Evolutionary conservation across 176 grass and related monocot species (phyloP).

Genomic region (Areca catechu): DNA sequence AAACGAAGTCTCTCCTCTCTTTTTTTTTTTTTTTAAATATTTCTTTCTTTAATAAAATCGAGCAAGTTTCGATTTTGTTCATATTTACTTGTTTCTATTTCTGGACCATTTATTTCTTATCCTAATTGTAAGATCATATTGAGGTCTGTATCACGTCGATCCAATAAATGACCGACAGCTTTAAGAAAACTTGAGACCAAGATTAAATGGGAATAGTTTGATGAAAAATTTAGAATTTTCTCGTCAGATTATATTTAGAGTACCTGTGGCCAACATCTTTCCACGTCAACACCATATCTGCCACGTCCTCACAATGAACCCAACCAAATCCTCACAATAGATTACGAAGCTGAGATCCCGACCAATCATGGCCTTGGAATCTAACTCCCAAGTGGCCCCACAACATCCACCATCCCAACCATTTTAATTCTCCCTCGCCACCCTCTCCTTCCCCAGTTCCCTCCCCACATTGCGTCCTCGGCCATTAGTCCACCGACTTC

Average conservation of each 20-base stretch:
- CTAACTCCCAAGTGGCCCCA: constrained; percentile 53
- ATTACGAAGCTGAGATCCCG: constrained; percentile 25
- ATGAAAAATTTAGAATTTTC: no score
- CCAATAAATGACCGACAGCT: no score
- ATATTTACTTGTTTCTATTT: neutral
- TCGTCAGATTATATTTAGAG: neutral
- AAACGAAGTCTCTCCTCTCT: neutral
- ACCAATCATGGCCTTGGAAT: constrained; percentile 56
- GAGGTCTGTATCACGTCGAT: no score
- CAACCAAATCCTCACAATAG: constrained; percentile 55
- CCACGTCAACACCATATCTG: constrained; percentile 52
- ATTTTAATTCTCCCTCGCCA: constrained; percentile 47
- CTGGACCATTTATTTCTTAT: constrained; percentile 28
- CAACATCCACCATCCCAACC: constrained; percentile 54
- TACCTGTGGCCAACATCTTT: constrained; percentile 19
- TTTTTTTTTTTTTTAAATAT: no score
- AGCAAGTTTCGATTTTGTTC: neutral
- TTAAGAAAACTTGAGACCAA: no score
- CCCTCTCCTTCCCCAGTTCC: constrained; percentile 15
- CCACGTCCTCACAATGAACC: constrained; percentile 37
- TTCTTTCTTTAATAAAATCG: neutral
- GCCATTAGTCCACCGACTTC: neutral
- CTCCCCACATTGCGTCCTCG: constrained; percentile 1
- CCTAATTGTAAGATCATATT: neutral
- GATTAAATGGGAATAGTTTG: no score